These are phyloP conservation scores for Blastocladiella britannica DNA, from an alignment of 192 early-diverging fungal species.

Conservation along the genomic window DNA sequence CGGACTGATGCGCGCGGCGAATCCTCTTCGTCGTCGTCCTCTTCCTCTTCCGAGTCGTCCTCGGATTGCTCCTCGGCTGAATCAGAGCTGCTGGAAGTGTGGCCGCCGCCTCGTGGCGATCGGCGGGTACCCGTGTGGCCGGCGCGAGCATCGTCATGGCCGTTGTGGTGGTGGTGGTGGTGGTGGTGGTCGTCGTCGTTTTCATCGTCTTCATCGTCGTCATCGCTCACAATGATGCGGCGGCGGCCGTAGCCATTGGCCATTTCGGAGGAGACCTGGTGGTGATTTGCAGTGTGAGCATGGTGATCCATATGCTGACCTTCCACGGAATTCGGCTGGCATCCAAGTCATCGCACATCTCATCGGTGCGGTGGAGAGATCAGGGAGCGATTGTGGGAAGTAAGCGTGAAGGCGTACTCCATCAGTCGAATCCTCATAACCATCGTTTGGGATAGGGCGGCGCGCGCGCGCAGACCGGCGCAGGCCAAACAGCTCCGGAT, in stretches of 20 bases:
- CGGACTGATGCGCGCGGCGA: neutral
- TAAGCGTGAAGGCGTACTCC: too few relatives aligned
- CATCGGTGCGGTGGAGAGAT: too few relatives aligned
- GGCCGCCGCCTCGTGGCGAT: constrained; percentile 18
- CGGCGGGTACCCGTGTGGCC: constrained; percentile 12
- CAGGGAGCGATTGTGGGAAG: too few relatives aligned
- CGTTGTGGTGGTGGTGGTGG: constrained; percentile 17
- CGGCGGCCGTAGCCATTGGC: too few relatives aligned
- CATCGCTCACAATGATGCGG: too few relatives aligned
- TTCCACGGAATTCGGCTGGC: neutral
- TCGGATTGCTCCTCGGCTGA: constrained; percentile 18
- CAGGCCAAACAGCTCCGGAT: neutral
- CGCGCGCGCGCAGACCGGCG: neutral
- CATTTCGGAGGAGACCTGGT: too few relatives aligned
- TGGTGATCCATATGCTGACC: neutral
- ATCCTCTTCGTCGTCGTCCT: constrained; percentile 12
- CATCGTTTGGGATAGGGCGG: neutral
- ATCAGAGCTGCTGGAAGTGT: constrained; percentile 17
- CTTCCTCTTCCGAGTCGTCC: constrained; percentile 9
- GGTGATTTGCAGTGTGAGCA: too few relatives aligned
- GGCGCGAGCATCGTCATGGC: constrained; percentile 15
- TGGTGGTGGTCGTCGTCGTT: constrained; percentile 6
- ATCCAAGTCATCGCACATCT: neutral
- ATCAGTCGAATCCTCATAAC: neutral
- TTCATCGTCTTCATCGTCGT: neutral